Conservation (phyloP, 345 rosid genomes). For the Tarenaya hassleriana region DNA sequence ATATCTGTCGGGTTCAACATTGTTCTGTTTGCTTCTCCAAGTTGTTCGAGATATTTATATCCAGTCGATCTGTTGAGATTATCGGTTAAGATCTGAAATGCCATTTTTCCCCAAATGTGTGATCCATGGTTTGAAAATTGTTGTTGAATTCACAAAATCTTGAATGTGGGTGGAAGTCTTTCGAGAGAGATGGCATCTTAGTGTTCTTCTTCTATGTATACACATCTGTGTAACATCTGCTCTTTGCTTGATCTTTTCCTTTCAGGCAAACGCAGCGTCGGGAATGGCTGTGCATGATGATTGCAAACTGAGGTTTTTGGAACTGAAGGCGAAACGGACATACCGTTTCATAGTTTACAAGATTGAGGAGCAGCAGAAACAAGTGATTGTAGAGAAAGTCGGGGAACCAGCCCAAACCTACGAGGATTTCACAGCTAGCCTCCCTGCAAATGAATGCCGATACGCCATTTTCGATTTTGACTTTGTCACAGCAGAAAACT, state of each 20-base stretch:
- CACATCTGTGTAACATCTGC: no score
- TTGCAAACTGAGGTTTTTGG: slow-evolving; percentile 51
- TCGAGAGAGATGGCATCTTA: neutral
- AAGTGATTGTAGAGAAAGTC: slow-evolving; percentile 46
- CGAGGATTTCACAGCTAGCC: slow-evolving; percentile 44
- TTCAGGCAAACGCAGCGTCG: slow-evolving; percentile 50
- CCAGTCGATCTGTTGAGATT: slow-evolving; percentile 5
- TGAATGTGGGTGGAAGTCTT: no score
- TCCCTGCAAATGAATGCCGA: slow-evolving; percentile 43
- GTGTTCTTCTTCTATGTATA: slow-evolving; percentile 7
- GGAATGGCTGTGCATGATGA: slow-evolving; percentile 61
- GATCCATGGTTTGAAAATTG: no score
- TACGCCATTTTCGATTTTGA: slow-evolving; percentile 43
- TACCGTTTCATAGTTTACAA: slow-evolving; percentile 46
- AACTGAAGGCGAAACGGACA: slow-evolving; percentile 49
- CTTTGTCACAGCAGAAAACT: slow-evolving; percentile 48
- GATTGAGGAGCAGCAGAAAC: slow-evolving; percentile 54
- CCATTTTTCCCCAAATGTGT: neutral
- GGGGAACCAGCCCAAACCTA: slow-evolving; percentile 45
- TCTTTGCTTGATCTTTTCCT: no score
- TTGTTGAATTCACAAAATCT: no score
- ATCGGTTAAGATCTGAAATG: neutral
- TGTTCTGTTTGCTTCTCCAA: neutral
- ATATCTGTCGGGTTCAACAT: neutral
- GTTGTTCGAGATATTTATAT: no score